These are phyloP conservation scores for Flaveria linearis DNA, from an alignment of 129 eudicot species.

Conservation along the genomic window DNA sequence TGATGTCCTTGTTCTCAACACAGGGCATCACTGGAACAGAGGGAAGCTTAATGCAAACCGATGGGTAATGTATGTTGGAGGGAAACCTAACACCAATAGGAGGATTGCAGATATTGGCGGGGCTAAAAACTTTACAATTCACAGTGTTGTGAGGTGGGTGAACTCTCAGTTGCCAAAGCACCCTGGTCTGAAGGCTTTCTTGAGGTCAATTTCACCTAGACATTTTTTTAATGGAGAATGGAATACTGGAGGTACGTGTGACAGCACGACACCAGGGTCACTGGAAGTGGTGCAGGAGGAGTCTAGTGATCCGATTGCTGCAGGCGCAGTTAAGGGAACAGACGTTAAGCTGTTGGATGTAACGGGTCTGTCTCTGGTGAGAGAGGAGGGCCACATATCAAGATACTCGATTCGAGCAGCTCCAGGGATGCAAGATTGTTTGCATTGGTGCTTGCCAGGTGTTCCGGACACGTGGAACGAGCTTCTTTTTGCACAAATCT, in stretches of 20 bases:
- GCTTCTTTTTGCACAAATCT: constrained; percentile 41
- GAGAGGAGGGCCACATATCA: constrained; percentile 61
- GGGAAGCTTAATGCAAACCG: constrained; percentile 74
- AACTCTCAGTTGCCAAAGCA: constrained; percentile 59
- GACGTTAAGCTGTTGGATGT: constrained; percentile 59
- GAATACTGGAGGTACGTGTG: constrained; percentile 89
- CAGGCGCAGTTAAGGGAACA: constrained; percentile 68
- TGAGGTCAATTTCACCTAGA: constrained; percentile 70
- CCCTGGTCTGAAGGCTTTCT: constrained; percentile 69
- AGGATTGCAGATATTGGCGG: constrained; percentile 48
- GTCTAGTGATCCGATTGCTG: constrained; percentile 57
- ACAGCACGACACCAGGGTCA: constrained; percentile 59
- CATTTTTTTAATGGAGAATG: constrained; percentile 91
- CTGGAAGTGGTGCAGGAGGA: constrained; percentile 58
- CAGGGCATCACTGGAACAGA: constrained; percentile 94
- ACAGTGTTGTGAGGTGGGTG: constrained; percentile 68
- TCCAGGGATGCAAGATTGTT: constrained; percentile 44
- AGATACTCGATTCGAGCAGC: constrained; percentile 25
- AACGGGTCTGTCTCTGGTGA: constrained; percentile 63
- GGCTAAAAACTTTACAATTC: constrained; percentile 70
- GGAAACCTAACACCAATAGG: constrained; percentile 58
- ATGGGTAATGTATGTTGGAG: constrained; percentile 80
- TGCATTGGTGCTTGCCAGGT: constrained; percentile 48
- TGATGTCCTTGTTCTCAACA: constrained; percentile 70
- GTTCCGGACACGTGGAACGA: constrained; percentile 45